Base-by-base conservation (phyloP, 2,329 filamentous ascomycete species). In the Cercospora janseana region DNA sequence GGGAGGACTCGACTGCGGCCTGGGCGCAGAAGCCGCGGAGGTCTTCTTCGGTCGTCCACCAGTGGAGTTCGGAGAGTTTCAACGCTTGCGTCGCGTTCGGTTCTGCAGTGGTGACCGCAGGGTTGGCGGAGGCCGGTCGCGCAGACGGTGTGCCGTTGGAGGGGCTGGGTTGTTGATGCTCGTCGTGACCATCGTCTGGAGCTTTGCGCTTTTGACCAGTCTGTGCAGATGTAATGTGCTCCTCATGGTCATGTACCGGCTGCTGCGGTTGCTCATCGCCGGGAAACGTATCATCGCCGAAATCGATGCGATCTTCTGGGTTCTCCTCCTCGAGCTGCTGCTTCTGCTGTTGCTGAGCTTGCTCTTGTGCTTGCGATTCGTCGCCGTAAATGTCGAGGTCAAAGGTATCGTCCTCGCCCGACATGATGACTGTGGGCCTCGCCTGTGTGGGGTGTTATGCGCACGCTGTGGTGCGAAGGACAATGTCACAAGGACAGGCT, bases 31-130 rank as follows among this genome's bases (percentile, higher is more conserved):
- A 96, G 43, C 86, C 87, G 46, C 93, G 86, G 49, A 98, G 82
- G 61, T 97, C 90, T 65, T 98, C 93, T 66, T 98, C 93, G 2
- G 87, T 95, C 23, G 85, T 91, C 92, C 92, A 97, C 93, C 93
- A 98, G 69, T 88, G 87, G 7, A 98, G 76, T 42, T 97, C 93
- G 2, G 88, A 91, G 46, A 97, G 81, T 68, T 95, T 82, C 23
- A 97, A 72, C 0, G 91, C 90, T 18, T 83, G 76, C 4, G 80
- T 82, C 2, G 83, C 82, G 55, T 78, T 78, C 2, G 78, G 77
- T 52, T 85, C 82, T 4, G 77, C 66, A 1, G 74, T 75, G 27
- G 31, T 79, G 73, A 20, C 42, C 29, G 42, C 96, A 92, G 2
- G 88, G 91, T 49, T 97, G 81, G 68, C 94, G 81, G 26, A 96